Evolutionary conservation across 2,329 filamentous ascomycete species (phyloP).

Genomic region (Didymellaceae sp.): DNA sequence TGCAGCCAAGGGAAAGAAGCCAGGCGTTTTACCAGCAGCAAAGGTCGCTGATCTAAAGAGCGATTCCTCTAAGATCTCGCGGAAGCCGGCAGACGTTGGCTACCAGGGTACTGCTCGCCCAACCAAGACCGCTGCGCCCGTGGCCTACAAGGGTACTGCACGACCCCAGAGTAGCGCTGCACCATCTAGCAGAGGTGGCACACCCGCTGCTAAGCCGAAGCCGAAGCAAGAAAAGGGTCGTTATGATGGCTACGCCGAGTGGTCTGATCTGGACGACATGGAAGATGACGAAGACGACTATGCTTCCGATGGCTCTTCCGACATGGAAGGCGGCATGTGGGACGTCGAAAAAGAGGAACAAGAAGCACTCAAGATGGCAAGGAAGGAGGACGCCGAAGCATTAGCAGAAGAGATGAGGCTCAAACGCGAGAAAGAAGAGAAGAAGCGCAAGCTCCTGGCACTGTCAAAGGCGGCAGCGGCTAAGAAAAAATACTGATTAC

Average conservation of each 20-base stretch:
- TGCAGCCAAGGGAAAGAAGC: slow-evolving; percentile 45
- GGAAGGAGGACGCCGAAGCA: slow-evolving; percentile 71
- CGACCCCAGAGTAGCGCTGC: slow-evolving; percentile 31
- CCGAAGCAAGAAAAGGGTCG: slow-evolving; percentile 41
- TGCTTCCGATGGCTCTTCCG: slow-evolving; percentile 70
- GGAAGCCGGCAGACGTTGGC: slow-evolving; percentile 47
- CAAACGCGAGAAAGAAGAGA: slow-evolving; percentile 45
- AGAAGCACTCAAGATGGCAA: slow-evolving; percentile 66
- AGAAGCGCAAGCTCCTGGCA: slow-evolving; percentile 41
- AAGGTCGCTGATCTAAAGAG: slow-evolving; percentile 30
- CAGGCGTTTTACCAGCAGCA: slow-evolving; percentile 17
- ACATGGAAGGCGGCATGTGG: slow-evolving; percentile 78
- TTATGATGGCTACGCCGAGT: slow-evolving; percentile 48
- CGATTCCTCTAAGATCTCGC: slow-evolving; percentile 43
- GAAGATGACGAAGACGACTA: slow-evolving; percentile 67
- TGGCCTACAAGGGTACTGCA: slow-evolving; percentile 49
- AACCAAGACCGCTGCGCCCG: slow-evolving; percentile 42
- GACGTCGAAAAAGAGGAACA: slow-evolving; percentile 77
- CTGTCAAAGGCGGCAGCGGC: slow-evolving; percentile 39
- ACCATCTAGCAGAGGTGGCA: slow-evolving; percentile 33
- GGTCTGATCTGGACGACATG: slow-evolving; percentile 50
- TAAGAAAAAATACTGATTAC: slow-evolving; percentile 40
- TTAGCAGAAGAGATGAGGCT: slow-evolving; percentile 60
- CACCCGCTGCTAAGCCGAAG: slow-evolving; percentile 40
- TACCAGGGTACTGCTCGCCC: slow-evolving; percentile 59